Evolutionary conservation across 768 basidiomycete species (phyloP).

Genomic region (Collybia nuda): DNA sequence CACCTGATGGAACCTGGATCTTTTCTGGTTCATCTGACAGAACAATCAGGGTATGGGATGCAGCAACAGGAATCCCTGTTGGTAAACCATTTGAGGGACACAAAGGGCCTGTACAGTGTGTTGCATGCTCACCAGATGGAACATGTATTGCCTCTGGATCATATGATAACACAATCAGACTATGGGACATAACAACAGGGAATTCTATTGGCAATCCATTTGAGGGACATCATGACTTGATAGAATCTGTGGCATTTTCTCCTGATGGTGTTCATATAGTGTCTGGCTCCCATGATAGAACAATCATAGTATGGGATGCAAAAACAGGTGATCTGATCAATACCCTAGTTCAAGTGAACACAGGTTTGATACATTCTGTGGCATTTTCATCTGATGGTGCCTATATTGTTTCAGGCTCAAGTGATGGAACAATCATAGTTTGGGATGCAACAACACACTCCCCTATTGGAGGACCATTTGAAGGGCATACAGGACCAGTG

Average conservation of each 20-base stretch:
- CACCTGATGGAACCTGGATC: not conserved
- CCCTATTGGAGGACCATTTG: not conserved
- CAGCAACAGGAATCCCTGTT: not conserved
- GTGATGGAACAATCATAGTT: not conserved
- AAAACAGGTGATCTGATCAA: not conserved
- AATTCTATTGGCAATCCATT: not conserved
- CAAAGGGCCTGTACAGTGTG: not conserved
- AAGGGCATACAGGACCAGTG: not conserved
- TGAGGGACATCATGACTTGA: not conserved
- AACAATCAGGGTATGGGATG: not conserved
- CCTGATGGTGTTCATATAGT: not conserved
- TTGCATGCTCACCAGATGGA: not conserved
- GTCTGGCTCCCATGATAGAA: not conserved
- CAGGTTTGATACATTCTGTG: not conserved
- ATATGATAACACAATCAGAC: not conserved
- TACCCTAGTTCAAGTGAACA: slow-evolving; percentile 2
- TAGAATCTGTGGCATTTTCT: not conserved
- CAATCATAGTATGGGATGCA: not conserved
- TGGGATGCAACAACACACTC: not conserved
- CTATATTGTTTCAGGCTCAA: not conserved
- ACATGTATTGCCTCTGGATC: not conserved
- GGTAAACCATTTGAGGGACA: not conserved
- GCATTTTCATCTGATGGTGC: not conserved
- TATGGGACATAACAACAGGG: not conserved
- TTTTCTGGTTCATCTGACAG: not conserved